Evolutionary conservation across 495 filamentous ascomycete genomes (phyloP).

Genomic region (Penicillium paradoxum): DNA sequence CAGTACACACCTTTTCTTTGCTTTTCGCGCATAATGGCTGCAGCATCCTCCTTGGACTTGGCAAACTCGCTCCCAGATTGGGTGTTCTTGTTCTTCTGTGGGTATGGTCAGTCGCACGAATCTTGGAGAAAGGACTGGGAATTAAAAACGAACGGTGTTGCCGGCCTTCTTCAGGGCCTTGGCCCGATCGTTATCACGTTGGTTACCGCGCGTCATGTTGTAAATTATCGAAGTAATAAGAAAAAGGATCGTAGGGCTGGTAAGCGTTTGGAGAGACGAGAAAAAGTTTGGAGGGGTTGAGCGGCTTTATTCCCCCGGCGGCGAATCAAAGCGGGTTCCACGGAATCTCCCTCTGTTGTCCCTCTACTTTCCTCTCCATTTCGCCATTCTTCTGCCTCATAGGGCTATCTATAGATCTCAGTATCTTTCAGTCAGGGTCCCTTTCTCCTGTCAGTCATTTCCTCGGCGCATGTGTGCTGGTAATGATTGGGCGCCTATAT

Average conservation of each 20-base stretch:
- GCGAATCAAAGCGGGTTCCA: neutral
- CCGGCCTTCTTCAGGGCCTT: conserved; percentile 67
- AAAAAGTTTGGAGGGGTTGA: conserved; percentile 7
- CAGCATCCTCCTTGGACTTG: conserved; percentile 68
- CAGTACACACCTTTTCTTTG: conserved; percentile 66
- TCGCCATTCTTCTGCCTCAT: neutral
- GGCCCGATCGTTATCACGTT: conserved; percentile 83
- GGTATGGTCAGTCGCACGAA: conserved; percentile 6
- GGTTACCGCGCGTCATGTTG: conserved; percentile 85
- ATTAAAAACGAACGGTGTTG: conserved; percentile 28
- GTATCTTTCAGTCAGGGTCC: neutral
- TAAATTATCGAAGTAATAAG: conserved; percentile 21
- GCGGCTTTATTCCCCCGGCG: neutral
- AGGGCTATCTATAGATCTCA: neutral
- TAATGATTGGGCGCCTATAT: conserved; percentile 17
- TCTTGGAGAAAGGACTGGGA: neutral
- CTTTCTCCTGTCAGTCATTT: neutral
- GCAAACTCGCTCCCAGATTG: conserved; percentile 62
- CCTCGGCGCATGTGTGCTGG: conserved; percentile 4
- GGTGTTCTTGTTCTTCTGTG: conserved; percentile 60
- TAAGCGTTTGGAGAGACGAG: neutral
- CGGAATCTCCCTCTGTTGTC: neutral
- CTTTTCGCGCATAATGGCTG: conserved; percentile 85
- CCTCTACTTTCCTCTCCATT: neutral
- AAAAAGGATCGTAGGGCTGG: neutral